A percentile compares a stretch with the other conserved stretches of the same genome.
Evolutionary conservation across 2,329 filamentous ascomycete species (phyloP).

Genomic region (Clonostachys solani): DNA sequence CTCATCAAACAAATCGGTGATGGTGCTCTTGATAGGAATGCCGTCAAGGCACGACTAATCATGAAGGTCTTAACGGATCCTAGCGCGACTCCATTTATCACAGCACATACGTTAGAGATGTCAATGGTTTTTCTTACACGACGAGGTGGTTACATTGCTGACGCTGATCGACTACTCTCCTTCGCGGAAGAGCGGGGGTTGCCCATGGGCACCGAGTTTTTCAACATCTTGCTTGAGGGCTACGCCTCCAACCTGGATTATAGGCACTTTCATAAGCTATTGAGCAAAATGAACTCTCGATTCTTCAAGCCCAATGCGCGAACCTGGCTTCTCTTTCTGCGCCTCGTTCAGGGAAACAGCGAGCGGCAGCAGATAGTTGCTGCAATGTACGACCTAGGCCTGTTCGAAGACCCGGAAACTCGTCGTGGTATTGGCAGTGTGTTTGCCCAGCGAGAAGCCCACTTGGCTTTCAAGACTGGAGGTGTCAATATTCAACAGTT

Average conservation of each 20-base stretch:
- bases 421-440: conserved; percentile 31
- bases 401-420: conserved; percentile 30
- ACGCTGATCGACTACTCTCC: conserved; percentile 27
- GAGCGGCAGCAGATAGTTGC: conserved; percentile 39
- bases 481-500: conserved; percentile 12
- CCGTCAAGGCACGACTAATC: conserved; percentile 27
- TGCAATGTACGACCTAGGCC: conserved; percentile 38
- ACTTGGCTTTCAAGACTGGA: conserved; percentile 30
- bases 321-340: conserved; percentile 45
- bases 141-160: conserved; percentile 24
- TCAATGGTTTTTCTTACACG: conserved; percentile 36
- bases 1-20: conserved; percentile 20
- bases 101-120: conserved; percentile 7
- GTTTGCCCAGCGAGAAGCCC: conserved; percentile 37
- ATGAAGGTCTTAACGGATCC: conserved; percentile 30
- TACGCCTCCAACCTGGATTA: conserved; percentile 31
- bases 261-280: conserved; percentile 30
- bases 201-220: conserved; percentile 39
- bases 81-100: not conserved
- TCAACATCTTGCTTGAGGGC: conserved; percentile 40
- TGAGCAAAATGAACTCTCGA: conserved; percentile 33
- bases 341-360: conserved; percentile 56
- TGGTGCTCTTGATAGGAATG: conserved; percentile 26
- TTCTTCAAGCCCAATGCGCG: conserved; percentile 33
- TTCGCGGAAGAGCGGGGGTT: conserved; percentile 28